A percentile compares a stretch with the other conserved stretches of the same genome.
Conservation (phyloP, 495 filamentous ascomycete species). For the Staphylotrichum tortipilum region DNA sequence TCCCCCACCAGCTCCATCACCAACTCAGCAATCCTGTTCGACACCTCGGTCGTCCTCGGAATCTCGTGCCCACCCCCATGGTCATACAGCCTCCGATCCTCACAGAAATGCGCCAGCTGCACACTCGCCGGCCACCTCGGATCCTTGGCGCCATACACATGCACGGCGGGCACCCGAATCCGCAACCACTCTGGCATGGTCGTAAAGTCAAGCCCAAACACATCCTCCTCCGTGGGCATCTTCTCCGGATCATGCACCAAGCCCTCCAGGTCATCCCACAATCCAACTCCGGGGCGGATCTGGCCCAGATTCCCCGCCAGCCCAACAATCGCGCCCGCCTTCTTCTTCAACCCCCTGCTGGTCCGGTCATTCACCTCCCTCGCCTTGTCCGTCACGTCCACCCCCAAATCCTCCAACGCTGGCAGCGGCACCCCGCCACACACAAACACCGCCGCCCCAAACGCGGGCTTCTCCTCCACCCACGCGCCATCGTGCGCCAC, state of each 20-base stretch:
- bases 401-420: slow-evolving; percentile 41
- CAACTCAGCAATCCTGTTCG: slow-evolving; percentile 17
- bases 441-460: slow-evolving; percentile 53
- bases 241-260: slow-evolving; percentile 23
- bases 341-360: slow-evolving; percentile 16
- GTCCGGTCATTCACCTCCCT: slow-evolving; percentile 30
- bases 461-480: no score
- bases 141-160: slow-evolving; percentile 53
- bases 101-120: slow-evolving; percentile 49
- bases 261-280: slow-evolving; percentile 25
- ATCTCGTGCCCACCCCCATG: slow-evolving; percentile 50
- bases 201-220: slow-evolving; percentile 47
- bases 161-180: slow-evolving; percentile 56
- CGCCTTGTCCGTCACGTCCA: slow-evolving; percentile 38
- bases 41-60: slow-evolving; percentile 25
- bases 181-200: slow-evolving; percentile 28
- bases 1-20: no score
- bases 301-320: slow-evolving; percentile 22
- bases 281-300: slow-evolving; percentile 15
- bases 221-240: slow-evolving; percentile 21
- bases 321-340: slow-evolving; percentile 24
- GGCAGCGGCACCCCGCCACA: slow-evolving; percentile 45
- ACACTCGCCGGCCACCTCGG: slow-evolving; percentile 46
- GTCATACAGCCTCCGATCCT: slow-evolving; percentile 42
- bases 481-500: no score